Evolutionary conservation across 1,139 yeast species (phyloP), one percentile per base, ranked within the genome.

Genomic region (Lodderomyces pseudojiufengensis): DNA sequence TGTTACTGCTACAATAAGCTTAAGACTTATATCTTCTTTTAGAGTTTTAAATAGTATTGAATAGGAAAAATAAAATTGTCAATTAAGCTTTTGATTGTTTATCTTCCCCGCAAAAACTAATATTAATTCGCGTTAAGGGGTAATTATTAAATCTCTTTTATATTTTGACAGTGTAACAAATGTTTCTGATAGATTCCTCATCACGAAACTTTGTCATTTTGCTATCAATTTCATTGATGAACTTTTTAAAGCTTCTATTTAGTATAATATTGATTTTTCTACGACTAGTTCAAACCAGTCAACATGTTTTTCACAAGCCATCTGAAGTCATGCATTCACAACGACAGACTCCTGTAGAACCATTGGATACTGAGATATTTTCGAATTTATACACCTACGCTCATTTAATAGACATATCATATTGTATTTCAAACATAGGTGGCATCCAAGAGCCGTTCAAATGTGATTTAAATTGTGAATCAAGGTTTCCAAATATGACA

Each of bases 361-460:
- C 39, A 13, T 35, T 44, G 4, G 62, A 62, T 35, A 28, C 35
- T 1, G 52, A 49, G 6, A 48, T 63, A 13, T 63, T 59, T 37
- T 36, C 50, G 20, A 55, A 59, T 33, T 50, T 67, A 38, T 61
- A 51, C 48, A 63, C 66, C 4, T 65, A 65, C 45, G 75, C 78
- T 2, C 76, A 70, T 47, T 51, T 73, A 29, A 67, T 69, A 29
- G 78, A 73, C 41, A 70, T 72, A 15, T 57, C 77, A 9, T 74
- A 74, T 43, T 74, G 80, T 44, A 61, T 74, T 2, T 65, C 74
- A 2, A 51, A 58, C 2, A 41, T 61, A 2, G 51, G 61, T 3
- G 49, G 51, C 5, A 63, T 74, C 6, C 48, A 54, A 2, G 50
- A 52, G 20, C 79, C 79, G 0, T 74, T 74, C 43, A 44, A 54